Percentiles rank a stretch among this genome's conserved stretches.
These are phyloP conservation scores for Coemansia sp. DNA, from an alignment of 192 early-diverging fungal species.

Conservation along the genomic window DNA sequence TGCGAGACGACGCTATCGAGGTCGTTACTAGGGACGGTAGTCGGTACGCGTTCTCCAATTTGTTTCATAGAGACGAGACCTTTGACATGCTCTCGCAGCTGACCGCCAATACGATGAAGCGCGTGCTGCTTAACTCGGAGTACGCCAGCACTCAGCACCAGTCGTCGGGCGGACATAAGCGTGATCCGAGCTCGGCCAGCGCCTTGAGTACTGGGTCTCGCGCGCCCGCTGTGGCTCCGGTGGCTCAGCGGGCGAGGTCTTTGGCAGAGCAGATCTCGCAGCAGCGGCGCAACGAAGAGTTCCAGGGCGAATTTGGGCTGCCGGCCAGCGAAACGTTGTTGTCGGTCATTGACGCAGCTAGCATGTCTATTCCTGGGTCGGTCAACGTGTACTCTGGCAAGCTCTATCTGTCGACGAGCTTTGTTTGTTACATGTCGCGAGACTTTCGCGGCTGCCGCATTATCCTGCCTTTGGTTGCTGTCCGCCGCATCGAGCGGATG, in stretches of 20 bases:
- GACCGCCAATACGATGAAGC: conserved; percentile 81
- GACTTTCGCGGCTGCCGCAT: conserved; percentile 71
- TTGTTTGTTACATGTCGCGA: conserved; percentile 76
- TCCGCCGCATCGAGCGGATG: conserved; percentile 87
- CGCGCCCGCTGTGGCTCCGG: background rate
- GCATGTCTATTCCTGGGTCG: conserved; percentile 49
- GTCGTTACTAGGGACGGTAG: conserved; percentile 77
- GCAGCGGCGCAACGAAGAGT: conserved; percentile 76
- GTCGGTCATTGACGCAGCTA: conserved; percentile 55
- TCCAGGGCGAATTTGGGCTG: conserved; percentile 74
- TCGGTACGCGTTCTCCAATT: conserved; percentile 87
- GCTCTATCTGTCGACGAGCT: conserved; percentile 84
- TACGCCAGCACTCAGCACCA: conserved; percentile 35
- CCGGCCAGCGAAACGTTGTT: conserved; percentile 73
- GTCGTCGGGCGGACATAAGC: conserved; percentile 3
- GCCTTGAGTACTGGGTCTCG: background rate
- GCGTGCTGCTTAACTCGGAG: conserved; percentile 78
- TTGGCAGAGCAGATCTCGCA: conserved; percentile 63
- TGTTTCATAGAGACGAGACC: conserved; percentile 96
- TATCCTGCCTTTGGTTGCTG: conserved; percentile 82
- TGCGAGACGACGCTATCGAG: conserved; percentile 84
- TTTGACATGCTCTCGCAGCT: conserved; percentile 93
- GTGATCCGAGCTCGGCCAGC: conserved; percentile 13
- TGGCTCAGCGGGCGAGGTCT: conserved; percentile 1
- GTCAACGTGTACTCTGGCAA: conserved; percentile 59